Base-by-base conservation (phyloP, 2,329 filamentous ascomycete species). In the Coniochaeta hoffmannii region DNA sequence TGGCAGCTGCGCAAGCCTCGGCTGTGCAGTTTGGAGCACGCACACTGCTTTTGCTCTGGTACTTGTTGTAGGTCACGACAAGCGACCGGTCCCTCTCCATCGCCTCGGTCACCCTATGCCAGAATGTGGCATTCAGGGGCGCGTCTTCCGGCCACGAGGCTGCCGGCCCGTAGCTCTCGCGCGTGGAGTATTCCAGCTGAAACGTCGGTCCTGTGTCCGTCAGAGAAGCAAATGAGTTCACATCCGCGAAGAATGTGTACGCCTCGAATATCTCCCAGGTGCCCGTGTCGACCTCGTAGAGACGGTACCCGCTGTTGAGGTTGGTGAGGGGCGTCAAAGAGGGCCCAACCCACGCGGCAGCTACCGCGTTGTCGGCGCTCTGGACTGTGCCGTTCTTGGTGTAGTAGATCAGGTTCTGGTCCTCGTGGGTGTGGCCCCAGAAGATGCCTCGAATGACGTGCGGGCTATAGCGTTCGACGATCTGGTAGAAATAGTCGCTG, bases 91-190 rank as follows among this genome's bases (percentile, higher is more conserved):
- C 73, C 28, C 60, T 65, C 62, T 80, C 77, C 79, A 83, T 83
- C 1, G 76, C 77, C 60, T 80, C 79, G 0, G 79, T 83, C 4
- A 83, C 76, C 12, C 65, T 66, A 57, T 83, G 79, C 81, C 80
- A 83, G 64, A 82, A 84, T 0, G 78, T 82, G 0, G 77, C 79
- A 58, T 83, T 82, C 35, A 83, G 65, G 3, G 80, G 80, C 0
- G 75, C 78, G 46, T 71, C 62, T 59, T 79, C 79, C 0, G 69
- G 68, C 56, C 73, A 71, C 12, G 61, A 62, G 11, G 73, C 64
- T 2, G 65, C 62, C 4, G 66, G 51, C 9, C 73, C 74, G 55
- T 77, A 76, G 19, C 66, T 66, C 28, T 66, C 67, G 17, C 73
- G 73, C 3, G 71, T 74, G 2, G 70, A 74, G 62, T 76, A 76